phyloP scores from a whole-genome alignment of 2,329 filamentous ascomycete species.

The Colletotrichum theobromicola region DNA sequence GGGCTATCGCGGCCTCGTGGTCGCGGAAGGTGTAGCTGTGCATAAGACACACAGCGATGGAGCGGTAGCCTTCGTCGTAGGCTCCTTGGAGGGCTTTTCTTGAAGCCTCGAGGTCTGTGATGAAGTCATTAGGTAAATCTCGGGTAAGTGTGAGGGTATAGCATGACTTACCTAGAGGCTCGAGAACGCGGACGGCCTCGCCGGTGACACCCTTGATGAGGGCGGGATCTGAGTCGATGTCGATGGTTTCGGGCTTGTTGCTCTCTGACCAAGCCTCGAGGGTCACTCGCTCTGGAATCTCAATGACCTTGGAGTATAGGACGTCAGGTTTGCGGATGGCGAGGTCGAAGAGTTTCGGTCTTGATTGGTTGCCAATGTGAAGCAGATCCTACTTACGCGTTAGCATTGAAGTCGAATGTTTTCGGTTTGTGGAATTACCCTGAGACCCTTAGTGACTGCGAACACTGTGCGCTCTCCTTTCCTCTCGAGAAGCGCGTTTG shows the following conservation, averaged over 20 bases:
- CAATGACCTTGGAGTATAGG: slow-evolving; percentile 72
- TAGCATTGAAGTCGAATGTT: neutral
- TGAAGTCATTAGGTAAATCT: neutral
- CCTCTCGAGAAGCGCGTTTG: slow-evolving; percentile 76
- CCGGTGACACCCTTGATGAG: slow-evolving; percentile 66
- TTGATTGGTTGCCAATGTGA: slow-evolving; percentile 75
- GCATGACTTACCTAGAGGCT: slow-evolving; percentile 44
- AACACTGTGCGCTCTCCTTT: slow-evolving; percentile 73
- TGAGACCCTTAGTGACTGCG: slow-evolving; percentile 67
- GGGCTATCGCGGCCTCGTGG: slow-evolving; percentile 50
- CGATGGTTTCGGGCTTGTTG: slow-evolving; percentile 11
- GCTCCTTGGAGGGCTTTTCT: slow-evolving; percentile 62
- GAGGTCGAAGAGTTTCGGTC: slow-evolving; percentile 76
- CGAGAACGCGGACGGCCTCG: slow-evolving; percentile 71
- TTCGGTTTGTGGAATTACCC: neutral
- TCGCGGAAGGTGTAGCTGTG: slow-evolving; percentile 75
- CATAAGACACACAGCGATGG: slow-evolving; percentile 74
- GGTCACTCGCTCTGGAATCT: slow-evolving; percentile 77
- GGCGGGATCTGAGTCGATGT: slow-evolving; percentile 9
- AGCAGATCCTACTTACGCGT: slow-evolving; percentile 65
- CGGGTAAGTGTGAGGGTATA: accelerated
- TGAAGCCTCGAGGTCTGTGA: slow-evolving; percentile 51
- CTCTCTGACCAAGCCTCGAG: slow-evolving; percentile 53
- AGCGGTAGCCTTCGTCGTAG: slow-evolving; percentile 65
- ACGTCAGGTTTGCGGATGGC: slow-evolving; percentile 72